phyloP scores from a whole-genome alignment of 257 asterid species.

The Plantago elongata region DNA sequence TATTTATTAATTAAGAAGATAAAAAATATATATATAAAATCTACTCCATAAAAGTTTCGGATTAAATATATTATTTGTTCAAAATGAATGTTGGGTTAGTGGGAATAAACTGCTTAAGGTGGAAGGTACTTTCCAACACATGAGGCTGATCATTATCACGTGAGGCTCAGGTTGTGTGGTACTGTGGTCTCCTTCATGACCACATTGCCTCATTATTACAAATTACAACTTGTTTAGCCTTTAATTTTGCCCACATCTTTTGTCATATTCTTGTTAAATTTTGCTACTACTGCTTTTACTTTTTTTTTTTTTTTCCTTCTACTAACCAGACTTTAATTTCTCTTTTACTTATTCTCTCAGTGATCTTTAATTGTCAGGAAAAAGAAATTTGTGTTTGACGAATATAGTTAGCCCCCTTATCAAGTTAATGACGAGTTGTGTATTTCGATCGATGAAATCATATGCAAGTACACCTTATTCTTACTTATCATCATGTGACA shows the following conservation, averaged over 20 bases:
- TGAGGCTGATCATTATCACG: slow-evolving; percentile 16
- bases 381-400: not conserved
- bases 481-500: slow-evolving; percentile 14
- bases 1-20: no score
- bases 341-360: slow-evolving; percentile 15
- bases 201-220: slow-evolving; percentile 20
- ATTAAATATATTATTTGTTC: no score
- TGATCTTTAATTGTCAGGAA: not conserved
- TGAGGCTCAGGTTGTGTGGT: slow-evolving; percentile 19
- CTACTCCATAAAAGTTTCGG: no score
- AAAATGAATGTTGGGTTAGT: no score
- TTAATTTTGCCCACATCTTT: not conserved
- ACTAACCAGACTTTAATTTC: not conserved
- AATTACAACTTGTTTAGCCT: not conserved
- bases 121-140: no score
- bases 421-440: slow-evolving; percentile 19
- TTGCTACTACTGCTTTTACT: not conserved
- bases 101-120: no score
- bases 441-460: not conserved
- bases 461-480: no score
- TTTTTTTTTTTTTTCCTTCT: not conserved
- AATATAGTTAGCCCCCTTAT: slow-evolving; percentile 20
- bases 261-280: not conserved
- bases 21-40: no score
- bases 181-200: slow-evolving; percentile 27